phyloP scores from a whole-genome alignment of 2,329 filamentous ascomycete genomes.

The Talaromyces sp. region DNA sequence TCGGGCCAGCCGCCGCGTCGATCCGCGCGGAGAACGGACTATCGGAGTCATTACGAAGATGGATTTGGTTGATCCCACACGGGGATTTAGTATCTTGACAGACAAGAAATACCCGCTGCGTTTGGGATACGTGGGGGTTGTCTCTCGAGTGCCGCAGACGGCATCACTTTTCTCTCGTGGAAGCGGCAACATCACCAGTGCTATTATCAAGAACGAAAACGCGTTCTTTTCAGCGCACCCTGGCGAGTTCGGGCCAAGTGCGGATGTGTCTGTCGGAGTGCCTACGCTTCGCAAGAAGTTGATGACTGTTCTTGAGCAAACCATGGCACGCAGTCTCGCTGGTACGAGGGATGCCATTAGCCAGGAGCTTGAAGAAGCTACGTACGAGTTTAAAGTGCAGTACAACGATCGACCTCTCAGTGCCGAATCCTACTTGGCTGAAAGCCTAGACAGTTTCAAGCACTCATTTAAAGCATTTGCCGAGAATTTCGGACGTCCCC shows the following conservation, averaged over 20 bases:
- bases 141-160: slow-evolving; percentile 68
- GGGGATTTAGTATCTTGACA: slow-evolving; percentile 70
- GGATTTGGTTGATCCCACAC: slow-evolving; percentile 83
- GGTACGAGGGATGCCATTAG: slow-evolving; percentile 86
- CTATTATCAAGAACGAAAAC: slow-evolving; percentile 83
- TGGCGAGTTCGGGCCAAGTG: slow-evolving; percentile 66
- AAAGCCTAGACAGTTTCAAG: slow-evolving; percentile 93
- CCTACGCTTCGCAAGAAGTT: slow-evolving; percentile 85
- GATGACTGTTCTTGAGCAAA: slow-evolving; percentile 94
- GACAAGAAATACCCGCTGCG: slow-evolving; percentile 92
- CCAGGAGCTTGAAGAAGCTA: slow-evolving; percentile 92
- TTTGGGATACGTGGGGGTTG: slow-evolving; percentile 93
- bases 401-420: slow-evolving; percentile 95
- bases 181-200: slow-evolving; percentile 68
- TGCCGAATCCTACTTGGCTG: slow-evolving; percentile 92
- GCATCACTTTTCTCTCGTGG: slow-evolving; percentile 75
- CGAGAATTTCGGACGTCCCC: slow-evolving; percentile 78
- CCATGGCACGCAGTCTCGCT: slow-evolving; percentile 89
- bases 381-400: slow-evolving; percentile 98
- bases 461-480: slow-evolving; percentile 95
- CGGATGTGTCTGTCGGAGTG: slow-evolving; percentile 73
- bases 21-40: slow-evolving; percentile 88
- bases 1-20: slow-evolving; percentile 81
- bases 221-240: slow-evolving; percentile 81
- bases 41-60: slow-evolving; percentile 99